Percentiles rank a stretch among this genome's conserved stretches.
phyloP scores from a whole-genome alignment of 2,329 filamentous ascomycete species.

The Fusarium nanum region DNA sequence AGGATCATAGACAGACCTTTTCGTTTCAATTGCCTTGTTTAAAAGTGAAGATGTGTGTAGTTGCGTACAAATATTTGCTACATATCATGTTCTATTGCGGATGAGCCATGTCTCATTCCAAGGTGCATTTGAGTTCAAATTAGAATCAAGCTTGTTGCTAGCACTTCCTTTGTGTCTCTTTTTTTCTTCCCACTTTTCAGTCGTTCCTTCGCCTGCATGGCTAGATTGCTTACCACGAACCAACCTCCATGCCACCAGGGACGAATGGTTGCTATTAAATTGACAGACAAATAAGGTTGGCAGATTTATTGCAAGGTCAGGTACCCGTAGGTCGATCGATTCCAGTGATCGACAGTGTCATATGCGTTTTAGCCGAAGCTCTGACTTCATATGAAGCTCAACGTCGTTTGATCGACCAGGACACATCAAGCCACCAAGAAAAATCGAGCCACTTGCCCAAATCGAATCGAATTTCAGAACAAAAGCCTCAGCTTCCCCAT shows the following conservation, averaged over 20 bases:
- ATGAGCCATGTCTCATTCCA: neutral
- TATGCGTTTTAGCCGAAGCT: constrained; percentile 20
- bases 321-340: constrained; percentile 8
- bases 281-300: neutral
- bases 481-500: constrained; percentile 17
- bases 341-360: constrained; percentile 23
- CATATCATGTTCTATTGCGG: neutral
- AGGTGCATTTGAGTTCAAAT: neutral
- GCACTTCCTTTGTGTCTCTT: neutral
- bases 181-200: neutral
- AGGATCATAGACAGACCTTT: constrained; percentile 32
- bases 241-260: neutral
- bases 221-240: neutral
- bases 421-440: constrained; percentile 9
- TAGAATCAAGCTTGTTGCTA: neutral
- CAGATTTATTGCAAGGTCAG: neutral
- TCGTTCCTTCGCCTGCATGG: neutral
- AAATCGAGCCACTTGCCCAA: neutral
- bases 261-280: neutral
- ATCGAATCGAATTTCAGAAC: neutral
- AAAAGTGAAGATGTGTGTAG: constrained; percentile 6
- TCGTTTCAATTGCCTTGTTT: constrained; percentile 10
- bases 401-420: constrained; percentile 3
- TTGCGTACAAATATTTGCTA: neutral
- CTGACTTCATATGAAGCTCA: constrained; percentile 9